phyloP scores from a whole-genome alignment of 495 filamentous ascomycete genomes.

The Friedmanniomyces simplex region DNA sequence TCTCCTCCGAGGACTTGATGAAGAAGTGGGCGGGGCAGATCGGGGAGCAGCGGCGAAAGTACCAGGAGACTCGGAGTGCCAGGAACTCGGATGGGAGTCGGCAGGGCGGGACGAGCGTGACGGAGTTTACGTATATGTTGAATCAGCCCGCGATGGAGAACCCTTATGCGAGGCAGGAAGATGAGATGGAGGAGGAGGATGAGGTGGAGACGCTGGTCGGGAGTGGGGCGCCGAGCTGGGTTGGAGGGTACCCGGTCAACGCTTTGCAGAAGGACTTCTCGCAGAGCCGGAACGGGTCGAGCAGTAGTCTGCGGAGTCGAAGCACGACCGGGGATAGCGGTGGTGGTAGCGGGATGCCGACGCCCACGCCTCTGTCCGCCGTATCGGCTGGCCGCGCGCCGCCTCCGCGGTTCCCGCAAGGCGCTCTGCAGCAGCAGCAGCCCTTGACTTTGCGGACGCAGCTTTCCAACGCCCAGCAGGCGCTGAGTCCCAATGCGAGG shows the following conservation, averaged over 20 bases:
- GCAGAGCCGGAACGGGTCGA: conserved; percentile 70
- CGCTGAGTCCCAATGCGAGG: not conserved
- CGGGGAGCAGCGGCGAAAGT: conserved; percentile 38
- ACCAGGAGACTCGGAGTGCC: conserved; percentile 21
- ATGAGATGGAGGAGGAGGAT: conserved; percentile 55
- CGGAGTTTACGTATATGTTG: conserved; percentile 72
- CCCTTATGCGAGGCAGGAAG: conserved; percentile 60
- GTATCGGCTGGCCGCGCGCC: conserved; percentile 33
- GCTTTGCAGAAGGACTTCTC: conserved; percentile 17
- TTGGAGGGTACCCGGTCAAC: not conserved
- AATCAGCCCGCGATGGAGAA: conserved; percentile 57
- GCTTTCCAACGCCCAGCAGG: not conserved
- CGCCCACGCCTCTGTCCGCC: conserved; percentile 18
- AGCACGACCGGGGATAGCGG: conserved; percentile 68
- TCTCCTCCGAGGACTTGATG: conserved; percentile 80
- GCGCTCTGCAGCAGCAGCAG: conserved; percentile 36
- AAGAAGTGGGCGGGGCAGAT: conserved; percentile 72
- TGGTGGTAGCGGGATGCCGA: conserved; percentile 8
- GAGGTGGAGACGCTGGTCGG: conserved; percentile 7
- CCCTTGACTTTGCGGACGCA: conserved; percentile 61
- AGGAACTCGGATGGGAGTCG: conserved; percentile 42
- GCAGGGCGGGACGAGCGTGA: conserved; percentile 50
- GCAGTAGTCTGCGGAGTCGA: conserved; percentile 65
- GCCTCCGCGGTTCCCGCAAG: conserved; percentile 58
- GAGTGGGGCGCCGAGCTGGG: not conserved